Evolutionary conservation across 805 yeast genomes (phyloP).

Genomic region (Zygotorulaspora chibaensis): DNA sequence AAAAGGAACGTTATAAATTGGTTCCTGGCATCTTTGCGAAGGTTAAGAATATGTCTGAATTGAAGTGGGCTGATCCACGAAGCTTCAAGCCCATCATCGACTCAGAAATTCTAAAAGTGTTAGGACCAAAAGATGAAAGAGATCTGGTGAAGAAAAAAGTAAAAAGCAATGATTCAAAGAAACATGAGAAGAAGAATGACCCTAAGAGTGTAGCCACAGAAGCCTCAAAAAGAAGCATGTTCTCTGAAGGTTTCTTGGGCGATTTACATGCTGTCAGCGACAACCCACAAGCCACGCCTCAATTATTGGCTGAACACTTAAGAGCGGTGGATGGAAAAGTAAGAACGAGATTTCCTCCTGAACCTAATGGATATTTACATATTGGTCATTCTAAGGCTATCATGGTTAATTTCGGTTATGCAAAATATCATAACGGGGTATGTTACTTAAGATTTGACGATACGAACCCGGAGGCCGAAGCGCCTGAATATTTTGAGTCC

Average conservation of each 20-base stretch:
- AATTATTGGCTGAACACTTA: slow-evolving; percentile 75
- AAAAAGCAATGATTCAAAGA: slow-evolving; percentile 42
- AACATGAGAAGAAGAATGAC: slow-evolving; percentile 25
- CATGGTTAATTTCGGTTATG: slow-evolving; percentile 97
- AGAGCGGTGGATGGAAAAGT: slow-evolving; percentile 77
- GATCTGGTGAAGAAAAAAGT: slow-evolving; percentile 78
- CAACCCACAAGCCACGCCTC: slow-evolving; percentile 86
- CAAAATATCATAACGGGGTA: slow-evolving; percentile 76
- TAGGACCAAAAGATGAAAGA: slow-evolving; percentile 96
- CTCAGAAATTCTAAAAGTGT: slow-evolving; percentile 57
- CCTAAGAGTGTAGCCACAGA: slow-evolving; percentile 12
- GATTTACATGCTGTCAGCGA: slow-evolving; percentile 93
- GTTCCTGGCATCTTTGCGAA: slow-evolving; percentile 76
- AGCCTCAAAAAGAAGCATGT: slow-evolving; percentile 63
- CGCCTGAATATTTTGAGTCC: slow-evolving; percentile 80
- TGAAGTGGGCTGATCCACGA: slow-evolving; percentile 91
- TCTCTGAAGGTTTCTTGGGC: slow-evolving; percentile 91
- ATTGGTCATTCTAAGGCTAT: slow-evolving; percentile 98
- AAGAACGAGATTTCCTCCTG: slow-evolving; percentile 93
- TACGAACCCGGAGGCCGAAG: slow-evolving; percentile 98
- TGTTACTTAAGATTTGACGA: slow-evolving; percentile 95
- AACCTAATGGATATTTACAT: slow-evolving; percentile 98
- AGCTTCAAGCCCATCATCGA: slow-evolving; percentile 86
- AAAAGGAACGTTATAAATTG: slow-evolving; percentile 68
- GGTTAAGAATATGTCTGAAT: slow-evolving; percentile 63